Conservation (phyloP, 2,329 filamentous ascomycete genomes). For the Clonostachys solani region DNA sequence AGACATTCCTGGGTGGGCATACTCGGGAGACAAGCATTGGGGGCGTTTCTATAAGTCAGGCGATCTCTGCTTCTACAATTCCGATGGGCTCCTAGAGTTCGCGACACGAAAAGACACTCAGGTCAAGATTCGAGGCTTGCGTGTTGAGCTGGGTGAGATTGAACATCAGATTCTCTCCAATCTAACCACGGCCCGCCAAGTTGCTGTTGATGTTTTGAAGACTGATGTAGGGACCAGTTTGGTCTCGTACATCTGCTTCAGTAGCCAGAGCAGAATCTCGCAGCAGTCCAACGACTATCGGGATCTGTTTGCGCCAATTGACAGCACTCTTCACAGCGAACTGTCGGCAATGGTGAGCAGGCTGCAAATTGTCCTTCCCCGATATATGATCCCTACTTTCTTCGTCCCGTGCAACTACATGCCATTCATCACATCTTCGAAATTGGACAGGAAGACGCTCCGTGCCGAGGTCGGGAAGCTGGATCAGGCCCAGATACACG, state of each 20-base stretch:
- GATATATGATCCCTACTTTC: conserved; percentile 8
- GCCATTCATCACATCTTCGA: conserved; percentile 6
- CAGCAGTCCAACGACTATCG: not conserved
- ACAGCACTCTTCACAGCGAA: conserved; percentile 4
- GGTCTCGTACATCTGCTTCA: not conserved
- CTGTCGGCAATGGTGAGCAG: conserved; percentile 7
- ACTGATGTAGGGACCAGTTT: not conserved
- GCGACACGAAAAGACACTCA: conserved; percentile 13
- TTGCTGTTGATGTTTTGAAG: conserved; percentile 6
- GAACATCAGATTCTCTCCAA: conserved; percentile 2
- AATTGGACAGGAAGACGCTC: conserved; percentile 5
- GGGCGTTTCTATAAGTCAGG: conserved; percentile 9
- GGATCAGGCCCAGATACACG: not conserved
- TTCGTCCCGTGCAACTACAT: conserved; percentile 5
- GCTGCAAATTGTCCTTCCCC: conserved; percentile 3
- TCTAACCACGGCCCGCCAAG: not conserved
- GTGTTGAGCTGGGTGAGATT: conserved; percentile 33
- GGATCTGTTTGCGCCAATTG: conserved; percentile 5
- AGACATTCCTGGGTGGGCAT: conserved; percentile 15
- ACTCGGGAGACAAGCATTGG: not conserved
- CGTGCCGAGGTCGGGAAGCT: not conserved
- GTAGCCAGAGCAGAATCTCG: no score
- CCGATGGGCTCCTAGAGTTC: conserved; percentile 1
- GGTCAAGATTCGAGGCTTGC: conserved; percentile 48
- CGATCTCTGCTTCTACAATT: conserved; percentile 2